Evolutionary conservation across 2,329 filamentous ascomycete genomes (phyloP), one percentile per base, ranked within the genome.

Genomic region (Salinomyces thailandicus): DNA sequence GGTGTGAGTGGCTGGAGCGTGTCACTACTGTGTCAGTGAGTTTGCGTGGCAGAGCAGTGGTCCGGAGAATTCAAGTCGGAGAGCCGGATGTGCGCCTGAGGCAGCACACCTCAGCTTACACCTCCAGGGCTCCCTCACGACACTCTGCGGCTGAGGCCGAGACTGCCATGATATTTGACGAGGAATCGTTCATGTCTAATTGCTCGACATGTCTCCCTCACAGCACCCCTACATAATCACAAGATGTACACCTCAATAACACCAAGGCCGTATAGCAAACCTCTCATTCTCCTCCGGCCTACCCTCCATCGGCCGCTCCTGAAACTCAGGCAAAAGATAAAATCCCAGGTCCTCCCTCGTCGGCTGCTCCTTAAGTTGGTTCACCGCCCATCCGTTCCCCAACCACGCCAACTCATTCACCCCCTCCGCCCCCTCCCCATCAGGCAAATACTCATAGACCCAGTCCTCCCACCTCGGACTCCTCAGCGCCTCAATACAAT

Each of bases 371-470:
- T 56, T 56, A 49, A 61, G 46, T 55, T 85, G 80, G 42, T 70
- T 71, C 32, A 50, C 62, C 2, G 75, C 80, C 61, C 72, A 76
- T 0, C 81, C 81, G 52, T 79, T 81, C 0, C 81, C 81, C 46
- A 83, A 73, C 53, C 78, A 85, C 2, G 66, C 61, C 47, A 81
- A 73, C 18, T 72, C 54, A 49, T 73, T 73, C 35, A 53, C 58
- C n/a, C n/a, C n/a, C 1, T 55, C 54, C 22, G 62, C 61, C 11
- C 46, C 49, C 27, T 48, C 41, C 22, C 35, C 42, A 19, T 51
- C 51, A 5, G 30, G 27, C 9, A 42, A 8, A 41, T 68, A 66
- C 8, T 63, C 64, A 48, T 71, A 77, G 39, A 73, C 69, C 57
- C 63, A 77, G 46, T 77, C 73, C 50, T 77, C 73, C 71, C 72